Percentiles rank a stretch among this genome's conserved stretches.
These are phyloP conservation scores for Colletotrichum caudatum DNA, from an alignment of 2,329 filamentous ascomycete genomes.

Conservation along the genomic window DNA sequence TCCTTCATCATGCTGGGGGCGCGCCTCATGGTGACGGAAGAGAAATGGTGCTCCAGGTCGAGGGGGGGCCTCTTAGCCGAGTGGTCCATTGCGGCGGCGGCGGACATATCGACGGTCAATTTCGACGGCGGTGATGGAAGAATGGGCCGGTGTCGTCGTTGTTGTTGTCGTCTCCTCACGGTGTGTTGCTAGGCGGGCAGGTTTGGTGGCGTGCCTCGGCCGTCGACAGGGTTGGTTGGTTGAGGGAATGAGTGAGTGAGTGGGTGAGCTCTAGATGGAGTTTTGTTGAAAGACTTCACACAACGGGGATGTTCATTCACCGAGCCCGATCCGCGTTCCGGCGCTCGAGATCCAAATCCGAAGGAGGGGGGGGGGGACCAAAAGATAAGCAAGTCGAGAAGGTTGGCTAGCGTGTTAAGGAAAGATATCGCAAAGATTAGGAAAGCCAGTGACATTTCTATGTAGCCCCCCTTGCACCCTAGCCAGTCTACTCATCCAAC, in stretches of 20 bases:
- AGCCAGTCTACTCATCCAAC: neutral
- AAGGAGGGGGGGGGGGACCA: neutral
- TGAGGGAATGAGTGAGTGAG: too few relatives aligned
- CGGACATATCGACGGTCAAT: conserved; percentile 16
- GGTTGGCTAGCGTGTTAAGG: neutral
- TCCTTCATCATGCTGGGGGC: conserved; percentile 77
- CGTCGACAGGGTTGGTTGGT: neutral
- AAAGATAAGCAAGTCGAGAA: conserved; percentile 1
- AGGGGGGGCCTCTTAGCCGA: conserved; percentile 60
- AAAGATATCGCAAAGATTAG: neutral
- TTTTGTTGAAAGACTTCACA: neutral
- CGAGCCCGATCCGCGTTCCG: neutral
- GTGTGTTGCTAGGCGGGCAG: neutral
- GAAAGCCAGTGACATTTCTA: neutral
- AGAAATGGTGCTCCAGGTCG: conserved; percentile 85
- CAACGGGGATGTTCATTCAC: too few relatives aligned
- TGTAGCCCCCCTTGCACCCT: neutral
- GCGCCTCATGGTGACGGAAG: conserved; percentile 74
- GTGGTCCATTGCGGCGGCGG: conserved; percentile 20
- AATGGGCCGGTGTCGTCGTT: neutral
- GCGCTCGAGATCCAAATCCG: neutral
- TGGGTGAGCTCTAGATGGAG: neutral
- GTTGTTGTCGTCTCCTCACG: neutral
- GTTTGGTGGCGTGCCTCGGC: neutral
- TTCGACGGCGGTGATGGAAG: neutral